These are phyloP conservation scores for Chytriomyces hyalinus DNA, from an alignment of 192 early-diverging fungal genomes.

Conservation along the genomic window DNA sequence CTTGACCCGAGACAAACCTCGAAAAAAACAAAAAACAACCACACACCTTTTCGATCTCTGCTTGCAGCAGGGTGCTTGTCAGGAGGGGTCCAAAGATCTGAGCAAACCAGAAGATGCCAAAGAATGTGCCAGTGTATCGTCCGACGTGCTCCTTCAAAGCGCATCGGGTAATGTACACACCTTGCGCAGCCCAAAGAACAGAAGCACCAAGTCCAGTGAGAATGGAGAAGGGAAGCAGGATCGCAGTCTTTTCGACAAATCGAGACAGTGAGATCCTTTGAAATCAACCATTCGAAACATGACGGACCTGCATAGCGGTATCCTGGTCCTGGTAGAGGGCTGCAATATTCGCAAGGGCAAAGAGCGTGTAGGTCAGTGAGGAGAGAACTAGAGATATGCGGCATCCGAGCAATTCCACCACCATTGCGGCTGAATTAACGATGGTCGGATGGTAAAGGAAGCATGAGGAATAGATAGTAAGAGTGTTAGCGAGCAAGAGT, in stretches of 20 bases:
- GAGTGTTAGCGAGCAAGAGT: neutral
- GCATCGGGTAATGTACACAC: constrained; percentile 35
- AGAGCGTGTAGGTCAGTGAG: constrained; percentile 26
- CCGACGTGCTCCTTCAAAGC: constrained; percentile 15
- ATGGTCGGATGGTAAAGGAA: neutral
- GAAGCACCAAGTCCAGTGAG: constrained; percentile 32
- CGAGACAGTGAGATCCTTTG: neutral
- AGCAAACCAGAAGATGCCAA: constrained; percentile 35
- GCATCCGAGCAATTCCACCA: constrained; percentile 32
- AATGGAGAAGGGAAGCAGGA: constrained; percentile 25
- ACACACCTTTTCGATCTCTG: constrained; percentile 26
- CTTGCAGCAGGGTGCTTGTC: constrained; percentile 14
- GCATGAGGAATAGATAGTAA: neutral
- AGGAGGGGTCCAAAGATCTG: constrained; percentile 32
- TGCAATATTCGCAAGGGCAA: constrained; percentile 26
- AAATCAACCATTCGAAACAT: neutral
- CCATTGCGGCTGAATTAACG: constrained; percentile 17
- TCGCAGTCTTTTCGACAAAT: constrained; percentile 3
- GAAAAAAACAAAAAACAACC: neutral
- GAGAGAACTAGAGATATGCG: constrained; percentile 21
- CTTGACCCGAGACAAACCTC: too few species aligned
- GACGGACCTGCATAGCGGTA: constrained; percentile 15
- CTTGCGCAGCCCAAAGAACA: constrained; percentile 39
- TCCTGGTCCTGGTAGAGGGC: constrained; percentile 11
- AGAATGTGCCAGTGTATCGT: constrained; percentile 35